These are phyloP conservation scores for Aspergillus panamensis DNA, from an alignment of 495 filamentous ascomycete genomes.

Conservation along the genomic window DNA sequence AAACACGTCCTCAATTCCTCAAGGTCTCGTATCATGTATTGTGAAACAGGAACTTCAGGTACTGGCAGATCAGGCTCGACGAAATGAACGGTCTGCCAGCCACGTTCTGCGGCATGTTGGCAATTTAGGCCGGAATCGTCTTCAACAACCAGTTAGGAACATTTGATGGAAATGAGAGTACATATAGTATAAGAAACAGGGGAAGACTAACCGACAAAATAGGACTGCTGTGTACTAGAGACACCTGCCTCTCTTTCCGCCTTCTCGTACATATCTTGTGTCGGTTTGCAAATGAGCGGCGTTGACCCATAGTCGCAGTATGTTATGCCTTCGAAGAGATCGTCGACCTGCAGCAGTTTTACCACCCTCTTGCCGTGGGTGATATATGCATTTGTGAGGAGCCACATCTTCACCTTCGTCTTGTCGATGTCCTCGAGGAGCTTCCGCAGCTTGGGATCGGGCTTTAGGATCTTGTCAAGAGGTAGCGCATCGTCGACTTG, in stretches of 20 bases:
- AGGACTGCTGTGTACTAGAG: constrained; percentile 59
- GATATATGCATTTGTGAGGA: constrained; percentile 94
- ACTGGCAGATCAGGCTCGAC: constrained; percentile 63
- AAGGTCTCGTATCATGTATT: constrained; percentile 66
- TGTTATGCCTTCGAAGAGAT: constrained; percentile 88
- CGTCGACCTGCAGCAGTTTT: constrained; percentile 73
- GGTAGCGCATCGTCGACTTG: constrained; percentile 95
- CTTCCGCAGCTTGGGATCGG: constrained; percentile 67
- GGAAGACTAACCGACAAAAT: constrained; percentile 71
- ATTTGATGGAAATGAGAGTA: neutral
- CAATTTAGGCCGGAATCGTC: constrained; percentile 83
- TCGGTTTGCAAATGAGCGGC: constrained; percentile 80
- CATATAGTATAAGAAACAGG: neutral
- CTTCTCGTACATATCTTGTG: constrained; percentile 77
- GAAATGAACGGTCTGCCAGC: constrained; percentile 79
- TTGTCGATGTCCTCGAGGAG: constrained; percentile 76
- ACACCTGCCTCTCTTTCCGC: constrained; percentile 63
- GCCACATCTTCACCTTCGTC: constrained; percentile 80
- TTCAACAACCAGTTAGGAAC: constrained; percentile 29
- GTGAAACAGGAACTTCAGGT: constrained; percentile 57
- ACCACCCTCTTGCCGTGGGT: constrained; percentile 84
- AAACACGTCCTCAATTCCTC: constrained; percentile 70
- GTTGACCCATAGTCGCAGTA: constrained; percentile 77
- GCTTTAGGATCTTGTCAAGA: constrained; percentile 75
- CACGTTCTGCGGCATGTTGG: constrained; percentile 63